Evolutionary conservation across 208 protist species (phyloP).

Genomic region (Porcisia hertigi): DNA sequence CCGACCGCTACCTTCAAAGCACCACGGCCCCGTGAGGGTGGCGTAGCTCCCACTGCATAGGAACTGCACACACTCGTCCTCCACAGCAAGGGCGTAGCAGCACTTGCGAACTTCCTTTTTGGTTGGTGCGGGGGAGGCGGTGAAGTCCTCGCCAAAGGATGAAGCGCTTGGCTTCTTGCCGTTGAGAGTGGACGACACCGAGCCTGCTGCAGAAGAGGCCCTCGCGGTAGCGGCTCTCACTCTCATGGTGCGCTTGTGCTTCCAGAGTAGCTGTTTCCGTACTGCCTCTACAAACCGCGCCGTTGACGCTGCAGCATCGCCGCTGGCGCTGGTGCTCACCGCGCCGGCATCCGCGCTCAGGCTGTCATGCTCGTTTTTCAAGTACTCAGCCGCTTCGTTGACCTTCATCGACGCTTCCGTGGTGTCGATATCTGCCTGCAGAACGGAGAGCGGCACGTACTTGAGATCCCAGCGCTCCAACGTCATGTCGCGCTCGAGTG

Average conservation of each 20-base stretch:
- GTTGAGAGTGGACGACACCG: not conserved
- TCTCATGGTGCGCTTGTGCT: not conserved
- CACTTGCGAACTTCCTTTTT: conserved; percentile 14
- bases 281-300: conserved; percentile 10
- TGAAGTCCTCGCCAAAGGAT: not conserved
- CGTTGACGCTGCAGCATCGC: not conserved
- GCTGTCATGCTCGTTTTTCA: conserved; percentile 3
- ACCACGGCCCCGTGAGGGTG: conserved; percentile 28
- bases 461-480: conserved; percentile 59
- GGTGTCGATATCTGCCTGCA: conserved; percentile 26
- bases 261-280: conserved; percentile 6
- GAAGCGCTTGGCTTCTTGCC: not conserved
- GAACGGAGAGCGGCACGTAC: conserved; percentile 38
- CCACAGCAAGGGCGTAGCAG: conserved; percentile 18
- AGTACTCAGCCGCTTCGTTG: conserved; percentile 2
- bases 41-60: conserved; percentile 24
- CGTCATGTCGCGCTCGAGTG: conserved; percentile 44
- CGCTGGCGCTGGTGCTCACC: not conserved
- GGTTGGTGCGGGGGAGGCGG: conserved; percentile 1
- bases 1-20: conserved; percentile 12
- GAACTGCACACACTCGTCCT: conserved; percentile 30
- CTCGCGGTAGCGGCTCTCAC: not conserved
- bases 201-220: not conserved
- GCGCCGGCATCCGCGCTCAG: not conserved
- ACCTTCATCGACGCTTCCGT: conserved; percentile 4